Base-by-base conservation (phyloP, 148 eudicot species). In the Vaccinium macrocarpon region DNA sequence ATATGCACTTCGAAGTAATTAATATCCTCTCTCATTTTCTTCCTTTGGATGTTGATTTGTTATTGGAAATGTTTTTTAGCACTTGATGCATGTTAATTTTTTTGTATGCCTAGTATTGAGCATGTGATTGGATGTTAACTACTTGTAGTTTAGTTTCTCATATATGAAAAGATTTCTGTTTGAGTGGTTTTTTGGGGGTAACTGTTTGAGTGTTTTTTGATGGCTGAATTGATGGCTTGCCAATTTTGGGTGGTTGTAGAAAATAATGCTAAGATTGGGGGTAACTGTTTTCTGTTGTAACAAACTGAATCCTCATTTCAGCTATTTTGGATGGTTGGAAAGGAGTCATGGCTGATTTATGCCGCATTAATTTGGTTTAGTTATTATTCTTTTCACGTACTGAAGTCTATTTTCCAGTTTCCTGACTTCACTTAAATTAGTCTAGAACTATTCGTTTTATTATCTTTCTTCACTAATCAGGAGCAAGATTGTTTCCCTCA, bases 1-100 rank as follows among this genome's bases (percentile, higher is more conserved):
- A 19, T 84, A 86, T 83, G 59, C 86, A 49, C 90, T 97, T 82
- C 93, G 93, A 87, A 91, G 99, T 97, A 95, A 83, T 78, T 78
- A 56, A 13, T 76, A 35, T 73, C 23, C 29, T 56, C 64, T 13
- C 23, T 48, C 23, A 19, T n/a, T 46, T 35, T n/a, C 16, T 49
- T 29, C 25, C 19, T 48, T 50, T 77, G 29, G 55, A 18, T 51
- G 78, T 23, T 66, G 29, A 64, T 66, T 64, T 82, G 38, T 21
- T 5, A 53, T 79, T 29, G 5, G 2, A 70, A 72, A 78, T 50
- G 8, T 51, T 27, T 77, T 23, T 53, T 32, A 48, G 25, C 9
- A 35, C 50, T 82, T 23, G 48, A 53, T 51, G 27, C 13, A 82
- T 27, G 23, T 64, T 23, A 64, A 64, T 9, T 64, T 23, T 23